A percentile compares a stretch with the other conserved stretches of the same genome.
Conservation (phyloP, 2,329 filamentous ascomycete species). For the Pestalotiopsis sp. region DNA sequence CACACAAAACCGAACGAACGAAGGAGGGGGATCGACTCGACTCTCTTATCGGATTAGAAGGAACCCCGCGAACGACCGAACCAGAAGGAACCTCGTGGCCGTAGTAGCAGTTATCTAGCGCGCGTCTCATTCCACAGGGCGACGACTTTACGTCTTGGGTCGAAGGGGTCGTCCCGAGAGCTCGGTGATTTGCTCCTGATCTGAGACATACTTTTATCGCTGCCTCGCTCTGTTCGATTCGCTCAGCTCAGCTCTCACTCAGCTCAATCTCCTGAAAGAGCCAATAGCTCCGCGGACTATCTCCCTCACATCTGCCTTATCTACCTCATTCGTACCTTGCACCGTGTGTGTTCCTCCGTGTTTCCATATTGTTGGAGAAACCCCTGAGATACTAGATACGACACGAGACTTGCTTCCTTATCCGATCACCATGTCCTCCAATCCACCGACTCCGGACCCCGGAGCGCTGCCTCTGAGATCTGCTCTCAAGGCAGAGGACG, state of each 20-base stretch:
- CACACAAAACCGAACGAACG: background rate
- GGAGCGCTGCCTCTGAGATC: conserved; percentile 30
- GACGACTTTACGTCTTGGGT: background rate
- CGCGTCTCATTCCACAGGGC: background rate
- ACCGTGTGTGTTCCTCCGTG: background rate
- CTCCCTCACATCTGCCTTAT: no score
- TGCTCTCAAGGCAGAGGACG: conserved; percentile 34
- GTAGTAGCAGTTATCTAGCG: conserved; percentile 1
- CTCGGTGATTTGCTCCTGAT: background rate
- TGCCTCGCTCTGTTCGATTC: no score
- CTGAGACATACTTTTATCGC: no score
- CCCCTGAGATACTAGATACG: background rate
- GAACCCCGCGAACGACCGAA: conserved; percentile 3
- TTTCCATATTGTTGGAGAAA: background rate
- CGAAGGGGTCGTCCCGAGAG: background rate
- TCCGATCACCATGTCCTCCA: background rate
- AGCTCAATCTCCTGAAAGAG: no score
- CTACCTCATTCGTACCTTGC: no score
- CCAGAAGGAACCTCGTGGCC: background rate
- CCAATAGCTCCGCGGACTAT: no score
- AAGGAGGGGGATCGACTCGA: background rate
- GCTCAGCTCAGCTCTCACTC: no score
- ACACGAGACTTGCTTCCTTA: background rate
- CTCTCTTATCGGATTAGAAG: conserved; percentile 1
- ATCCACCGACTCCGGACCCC: conserved; percentile 22